phyloP scores from a whole-genome alignment of 2,329 filamentous ascomycete genomes.

The Alternaria gaisen region DNA sequence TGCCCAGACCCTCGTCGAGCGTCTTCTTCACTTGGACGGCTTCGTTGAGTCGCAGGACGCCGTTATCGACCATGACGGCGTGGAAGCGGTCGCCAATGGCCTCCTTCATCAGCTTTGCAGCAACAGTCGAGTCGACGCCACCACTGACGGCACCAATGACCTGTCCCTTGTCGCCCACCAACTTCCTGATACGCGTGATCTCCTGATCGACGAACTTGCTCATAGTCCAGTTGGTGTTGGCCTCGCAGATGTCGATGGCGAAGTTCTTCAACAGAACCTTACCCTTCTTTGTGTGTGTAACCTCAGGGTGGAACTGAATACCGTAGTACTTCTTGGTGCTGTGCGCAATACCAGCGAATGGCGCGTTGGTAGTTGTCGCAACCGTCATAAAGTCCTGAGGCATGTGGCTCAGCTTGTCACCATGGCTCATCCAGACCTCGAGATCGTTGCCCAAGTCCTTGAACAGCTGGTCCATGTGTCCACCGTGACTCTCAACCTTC shows the following conservation, averaged over 20 bases:
- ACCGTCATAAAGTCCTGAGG: slow-evolving; percentile 78
- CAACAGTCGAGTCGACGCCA: slow-evolving; percentile 90
- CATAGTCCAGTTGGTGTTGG: slow-evolving; percentile 84
- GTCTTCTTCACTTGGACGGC: slow-evolving; percentile 82
- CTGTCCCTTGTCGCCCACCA: slow-evolving; percentile 83
- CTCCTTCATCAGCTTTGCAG: slow-evolving; percentile 83
- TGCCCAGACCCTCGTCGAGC: slow-evolving; percentile 79
- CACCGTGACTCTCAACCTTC: slow-evolving; percentile 64
- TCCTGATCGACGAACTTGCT: slow-evolving; percentile 81
- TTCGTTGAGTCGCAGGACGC: slow-evolving; percentile 86
- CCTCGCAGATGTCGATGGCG: slow-evolving; percentile 80
- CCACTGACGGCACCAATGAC: slow-evolving; percentile 83
- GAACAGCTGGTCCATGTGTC: slow-evolving; percentile 81
- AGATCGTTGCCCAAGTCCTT: slow-evolving; percentile 74
- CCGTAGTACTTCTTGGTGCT: slow-evolving; percentile 75
- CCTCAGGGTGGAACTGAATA: slow-evolving; percentile 90
- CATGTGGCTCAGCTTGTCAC: slow-evolving; percentile 80
- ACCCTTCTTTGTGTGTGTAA: slow-evolving; percentile 76
- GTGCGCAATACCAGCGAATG: slow-evolving; percentile 82
- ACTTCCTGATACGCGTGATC: slow-evolving; percentile 77
- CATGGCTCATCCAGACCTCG: slow-evolving; percentile 87
- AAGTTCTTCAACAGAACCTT: slow-evolving; percentile 82
- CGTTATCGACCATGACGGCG: slow-evolving; percentile 86
- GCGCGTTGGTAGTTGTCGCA: slow-evolving; percentile 77
- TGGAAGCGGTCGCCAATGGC: slow-evolving; percentile 88